Conservation (phyloP, 202 grass and related monocot genomes). For the Panicum hallii region DNA sequence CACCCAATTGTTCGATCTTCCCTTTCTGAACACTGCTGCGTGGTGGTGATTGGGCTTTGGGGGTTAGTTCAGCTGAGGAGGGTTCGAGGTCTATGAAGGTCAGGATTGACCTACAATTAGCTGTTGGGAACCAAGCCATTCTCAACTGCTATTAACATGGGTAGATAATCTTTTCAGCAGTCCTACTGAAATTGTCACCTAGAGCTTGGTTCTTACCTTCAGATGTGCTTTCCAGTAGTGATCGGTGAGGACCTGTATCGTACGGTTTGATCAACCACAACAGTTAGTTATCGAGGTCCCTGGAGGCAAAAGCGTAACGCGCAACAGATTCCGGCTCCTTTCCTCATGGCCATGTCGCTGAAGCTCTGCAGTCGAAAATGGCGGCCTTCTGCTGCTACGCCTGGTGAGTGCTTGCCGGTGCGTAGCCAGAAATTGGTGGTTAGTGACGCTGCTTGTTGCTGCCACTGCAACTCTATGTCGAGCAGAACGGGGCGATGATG, state of each 20-base stretch:
- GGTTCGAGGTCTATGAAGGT: background rate
- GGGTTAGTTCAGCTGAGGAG: background rate
- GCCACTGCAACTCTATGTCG: no score
- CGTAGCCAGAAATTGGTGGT: no score
- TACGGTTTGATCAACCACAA: no score
- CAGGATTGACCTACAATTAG: background rate
- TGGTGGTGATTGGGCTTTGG: background rate
- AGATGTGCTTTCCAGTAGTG: no score
- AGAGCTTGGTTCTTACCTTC: background rate
- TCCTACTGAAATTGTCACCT: background rate
- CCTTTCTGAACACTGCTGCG: background rate
- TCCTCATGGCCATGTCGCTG: background rate
- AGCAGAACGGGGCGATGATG: no score
- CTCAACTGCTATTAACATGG: background rate
- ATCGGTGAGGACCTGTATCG: no score
- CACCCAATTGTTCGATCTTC: background rate
- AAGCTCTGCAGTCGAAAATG: background rate
- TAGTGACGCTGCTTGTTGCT: no score
- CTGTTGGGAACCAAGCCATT: background rate
- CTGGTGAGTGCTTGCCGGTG: background rate
- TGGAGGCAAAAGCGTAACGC: no score
- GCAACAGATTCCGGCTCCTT: no score
- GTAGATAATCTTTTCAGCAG: background rate
- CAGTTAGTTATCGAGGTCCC: no score
- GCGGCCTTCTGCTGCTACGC: background rate